Evolutionary conservation across 306 rosid species (phyloP).

Genomic region (Castanea mollissima): DNA sequence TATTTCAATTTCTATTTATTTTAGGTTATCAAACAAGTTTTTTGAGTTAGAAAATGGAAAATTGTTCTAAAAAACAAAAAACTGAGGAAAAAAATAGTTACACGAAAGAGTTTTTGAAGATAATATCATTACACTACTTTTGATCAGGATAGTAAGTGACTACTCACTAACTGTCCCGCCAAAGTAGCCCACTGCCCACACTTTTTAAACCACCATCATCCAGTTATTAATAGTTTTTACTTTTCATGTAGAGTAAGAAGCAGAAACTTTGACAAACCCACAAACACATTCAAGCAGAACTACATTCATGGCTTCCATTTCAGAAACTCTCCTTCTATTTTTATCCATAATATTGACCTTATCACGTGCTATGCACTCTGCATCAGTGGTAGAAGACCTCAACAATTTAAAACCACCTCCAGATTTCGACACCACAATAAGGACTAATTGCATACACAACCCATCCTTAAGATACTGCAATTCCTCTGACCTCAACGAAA

Average conservation of each 20-base stretch:
- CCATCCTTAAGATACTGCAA: slow-evolving; percentile 72
- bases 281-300: neutral
- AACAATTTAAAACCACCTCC: slow-evolving; percentile 53
- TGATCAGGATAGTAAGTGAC: neutral
- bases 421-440: slow-evolving; percentile 60
- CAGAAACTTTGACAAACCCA: neutral
- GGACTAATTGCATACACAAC: slow-evolving; percentile 49
- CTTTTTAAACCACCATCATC: neutral
- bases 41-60: too few species aligned
- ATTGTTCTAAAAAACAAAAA: too few species aligned
- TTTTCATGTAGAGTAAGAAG: neutral
- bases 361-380: slow-evolving; percentile 21
- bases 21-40: too few species aligned
- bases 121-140: too few species aligned
- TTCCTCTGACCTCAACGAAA: slow-evolving; percentile 46
- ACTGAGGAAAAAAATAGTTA: too few species aligned
- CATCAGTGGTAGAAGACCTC: slow-evolving; percentile 66
- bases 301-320: slow-evolving; percentile 44
- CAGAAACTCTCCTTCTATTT: slow-evolving; percentile 27
- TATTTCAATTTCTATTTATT: too few species aligned
- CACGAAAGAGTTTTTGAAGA: too few species aligned
- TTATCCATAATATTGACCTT: slow-evolving; percentile 19
- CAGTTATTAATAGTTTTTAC: neutral
- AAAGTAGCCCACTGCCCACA: neutral
- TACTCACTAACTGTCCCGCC: neutral